phyloP scores from a whole-genome alignment of 2,329 filamentous ascomycete species.

The Pyrenochaeta sp. region DNA sequence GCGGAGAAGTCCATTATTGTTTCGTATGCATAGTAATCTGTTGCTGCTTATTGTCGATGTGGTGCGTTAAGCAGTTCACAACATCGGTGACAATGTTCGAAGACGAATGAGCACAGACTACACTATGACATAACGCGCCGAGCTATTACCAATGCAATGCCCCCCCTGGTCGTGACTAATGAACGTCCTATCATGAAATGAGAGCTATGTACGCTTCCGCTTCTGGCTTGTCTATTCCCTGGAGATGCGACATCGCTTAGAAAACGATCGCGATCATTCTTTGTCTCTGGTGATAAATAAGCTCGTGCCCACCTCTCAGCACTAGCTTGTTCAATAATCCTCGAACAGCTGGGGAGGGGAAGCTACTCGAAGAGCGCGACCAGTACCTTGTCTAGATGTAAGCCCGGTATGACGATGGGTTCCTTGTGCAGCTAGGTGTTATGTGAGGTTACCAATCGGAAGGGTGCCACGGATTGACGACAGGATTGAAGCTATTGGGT shows the following conservation, averaged over 20 bases:
- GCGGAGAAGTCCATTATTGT: conserved; percentile 39
- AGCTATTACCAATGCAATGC: not conserved
- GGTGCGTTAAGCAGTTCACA: not conserved
- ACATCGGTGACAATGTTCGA: not conserved
- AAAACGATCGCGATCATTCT: not conserved
- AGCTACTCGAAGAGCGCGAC: not conserved
- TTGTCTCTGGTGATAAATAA: not conserved
- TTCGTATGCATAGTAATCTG: conserved; percentile 9
- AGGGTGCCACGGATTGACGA: not conserved
- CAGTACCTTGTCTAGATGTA: not conserved
- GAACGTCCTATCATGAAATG: not conserved
- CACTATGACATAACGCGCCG: conserved; percentile 1
- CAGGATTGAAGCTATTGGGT: not conserved
- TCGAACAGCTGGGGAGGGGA: not conserved
- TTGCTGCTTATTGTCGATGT: conserved; percentile 7
- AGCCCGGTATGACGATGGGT: not conserved
- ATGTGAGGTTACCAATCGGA: not conserved
- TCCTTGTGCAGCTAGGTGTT: not conserved
- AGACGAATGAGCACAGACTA: not conserved
- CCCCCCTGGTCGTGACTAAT: too few species aligned
- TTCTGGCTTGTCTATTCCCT: not conserved
- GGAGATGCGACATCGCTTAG: not conserved
- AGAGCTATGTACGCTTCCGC: not conserved
- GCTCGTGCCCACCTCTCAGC: not conserved
- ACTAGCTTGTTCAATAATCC: not conserved